These are phyloP conservation scores for Nemania abortiva DNA, from an alignment of 2,329 filamentous ascomycete species.

Conservation along the genomic window DNA sequence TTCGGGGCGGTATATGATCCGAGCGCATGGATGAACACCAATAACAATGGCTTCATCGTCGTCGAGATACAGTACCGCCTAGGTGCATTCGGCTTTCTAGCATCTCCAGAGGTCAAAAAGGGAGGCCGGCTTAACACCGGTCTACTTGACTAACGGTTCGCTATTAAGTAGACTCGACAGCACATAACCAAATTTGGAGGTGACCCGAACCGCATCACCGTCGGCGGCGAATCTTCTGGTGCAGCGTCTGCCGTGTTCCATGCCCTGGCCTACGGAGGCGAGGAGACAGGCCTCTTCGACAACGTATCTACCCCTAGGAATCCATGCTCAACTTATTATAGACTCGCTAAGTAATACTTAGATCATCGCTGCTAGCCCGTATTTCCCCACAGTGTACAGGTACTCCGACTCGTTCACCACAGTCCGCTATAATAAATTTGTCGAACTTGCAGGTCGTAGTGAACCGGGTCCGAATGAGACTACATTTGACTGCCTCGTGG, in stretches of 20 bases:
- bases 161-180: slow-evolving; percentile 68
- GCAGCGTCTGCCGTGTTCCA: slow-evolving; percentile 46
- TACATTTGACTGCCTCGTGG: slow-evolving; percentile 47
- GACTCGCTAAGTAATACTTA: slow-evolving; percentile 34
- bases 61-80: slow-evolving; percentile 65
- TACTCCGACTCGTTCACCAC: slow-evolving; percentile 43
- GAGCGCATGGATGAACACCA: slow-evolving; percentile 59
- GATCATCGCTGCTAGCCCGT: slow-evolving; percentile 47
- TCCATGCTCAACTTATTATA: neutral
- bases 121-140: slow-evolving; percentile 53
- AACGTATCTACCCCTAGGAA: slow-evolving; percentile 38
- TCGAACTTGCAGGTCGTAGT: slow-evolving; percentile 45
- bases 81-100: slow-evolving; percentile 57
- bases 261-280: slow-evolving; percentile 45
- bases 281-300: slow-evolving; percentile 43
- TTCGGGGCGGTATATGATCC: slow-evolving; percentile 49
- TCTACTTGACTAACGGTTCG: slow-evolving; percentile 63
- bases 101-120: slow-evolving; percentile 50
- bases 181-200: slow-evolving; percentile 52
- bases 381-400: slow-evolving; percentile 43
- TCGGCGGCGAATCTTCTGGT: slow-evolving; percentile 50
- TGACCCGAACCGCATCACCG: slow-evolving; percentile 49
- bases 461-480: slow-evolving; percentile 26
- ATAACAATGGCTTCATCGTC: slow-evolving; percentile 59
- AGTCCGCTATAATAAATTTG: slow-evolving; percentile 44